A percentile compares a stretch with the other conserved stretches of the same genome.
Evolutionary conservation across 108 stramenopile genomes (phyloP).

Genomic region (Nannochloropsis granulata): DNA sequence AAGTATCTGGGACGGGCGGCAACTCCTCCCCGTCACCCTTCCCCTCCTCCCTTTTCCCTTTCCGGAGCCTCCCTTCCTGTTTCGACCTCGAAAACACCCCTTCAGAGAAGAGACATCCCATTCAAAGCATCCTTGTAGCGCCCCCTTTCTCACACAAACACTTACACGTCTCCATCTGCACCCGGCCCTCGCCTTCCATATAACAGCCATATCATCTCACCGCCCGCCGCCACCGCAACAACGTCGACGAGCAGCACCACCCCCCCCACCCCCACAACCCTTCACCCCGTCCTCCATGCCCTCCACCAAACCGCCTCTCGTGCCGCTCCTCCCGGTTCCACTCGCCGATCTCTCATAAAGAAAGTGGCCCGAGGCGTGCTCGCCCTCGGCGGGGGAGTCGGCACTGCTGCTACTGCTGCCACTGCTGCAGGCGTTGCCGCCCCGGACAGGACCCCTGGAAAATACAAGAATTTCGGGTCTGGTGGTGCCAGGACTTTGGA

Average conservation of each 20-base stretch:
- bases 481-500: no score
- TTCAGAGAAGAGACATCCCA: no score
- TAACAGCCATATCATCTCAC: not conserved
- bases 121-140: no score
- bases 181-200: no score
- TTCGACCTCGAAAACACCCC: no score
- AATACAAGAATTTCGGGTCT: not conserved
- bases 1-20: no score
- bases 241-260: not conserved
- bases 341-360: not conserved
- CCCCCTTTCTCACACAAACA: no score
- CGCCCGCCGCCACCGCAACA: not conserved
- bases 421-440: not conserved
- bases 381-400: not conserved
- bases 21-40: no score
- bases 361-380: not conserved
- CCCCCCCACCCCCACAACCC: not conserved
- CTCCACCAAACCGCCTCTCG: not conserved
- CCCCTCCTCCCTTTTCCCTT: no score
- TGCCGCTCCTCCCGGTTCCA: not conserved
- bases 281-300: not conserved
- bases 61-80: no score
- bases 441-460: not conserved
- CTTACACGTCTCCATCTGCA: no score
- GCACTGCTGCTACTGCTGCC: not conserved